Base-by-base conservation (phyloP, 441 rosid species). In the Corymbia citriodora region DNA sequence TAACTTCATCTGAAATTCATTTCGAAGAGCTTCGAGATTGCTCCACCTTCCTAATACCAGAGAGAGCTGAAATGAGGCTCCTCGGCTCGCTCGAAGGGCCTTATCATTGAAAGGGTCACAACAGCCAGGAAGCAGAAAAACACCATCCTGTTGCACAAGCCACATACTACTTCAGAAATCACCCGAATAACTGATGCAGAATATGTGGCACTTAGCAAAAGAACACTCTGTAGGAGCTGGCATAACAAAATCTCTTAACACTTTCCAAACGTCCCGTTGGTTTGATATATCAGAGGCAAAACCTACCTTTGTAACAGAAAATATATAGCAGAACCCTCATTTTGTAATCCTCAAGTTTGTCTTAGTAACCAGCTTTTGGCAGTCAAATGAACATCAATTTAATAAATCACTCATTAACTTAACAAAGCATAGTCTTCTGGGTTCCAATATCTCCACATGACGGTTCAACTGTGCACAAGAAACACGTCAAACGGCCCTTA, bases 41-140 rank as follows among this genome's bases (percentile, higher is more conserved):
- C 87, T 55, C 99, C 99, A 97, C 57, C 88, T 89, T 52, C 99
- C 99, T 8, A 96, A 94, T 86, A 97, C 97, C 88, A 97, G 92
- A 16, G 99, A 97, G 45, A 96, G 93, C 90, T 97, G 99, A 93
- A 98, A 98, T 27, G 97, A 93, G 70, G 99, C 98, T 90, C 99
- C 99, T 87, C 97, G 94, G 94, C 98, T 97, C n/a, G 99, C 98
- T 93, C 97, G 93, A 7, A 97, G 96, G 81, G 97, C 98, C 92
- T 98, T 98, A 87, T 93, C 95, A n/a, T 95, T 96, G 93, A 97
- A 97, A 3, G 98, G 99, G 94, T 98, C 99, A 50, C 99, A 96
- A 91, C 99, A 98, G 55, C 99, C 99, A 18, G 99, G 99, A 93
- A 98, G 99, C 87, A 98, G 94, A 93, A 96, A 97, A 33, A 95